A percentile compares a stretch with the other conserved stretches of the same genome.
These are phyloP conservation scores for Hortaea sp. DNA, from an alignment of 2,329 filamentous ascomycete species.

Conservation along the genomic window DNA sequence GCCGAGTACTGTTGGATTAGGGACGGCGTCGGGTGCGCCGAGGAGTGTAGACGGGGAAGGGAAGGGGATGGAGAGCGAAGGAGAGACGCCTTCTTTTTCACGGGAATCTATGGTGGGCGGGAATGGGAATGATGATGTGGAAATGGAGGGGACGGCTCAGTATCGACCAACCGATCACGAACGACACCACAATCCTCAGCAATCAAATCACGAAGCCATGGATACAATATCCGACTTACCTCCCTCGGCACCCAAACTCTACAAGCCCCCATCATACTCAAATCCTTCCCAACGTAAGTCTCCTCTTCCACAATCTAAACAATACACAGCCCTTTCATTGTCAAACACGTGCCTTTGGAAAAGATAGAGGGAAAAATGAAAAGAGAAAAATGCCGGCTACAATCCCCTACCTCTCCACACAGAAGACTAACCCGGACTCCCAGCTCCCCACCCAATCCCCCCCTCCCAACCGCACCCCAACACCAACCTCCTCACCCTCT, in stretches of 20 bases:
- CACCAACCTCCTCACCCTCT: constrained; percentile 50
- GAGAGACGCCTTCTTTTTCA: constrained; percentile 17
- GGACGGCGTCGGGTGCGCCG: constrained; percentile 10
- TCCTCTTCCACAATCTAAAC: too few species aligned
- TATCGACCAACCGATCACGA: constrained; percentile 38
- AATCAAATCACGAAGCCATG: too few species aligned
- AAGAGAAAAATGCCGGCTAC: not conserved
- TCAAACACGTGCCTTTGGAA: too few species aligned
- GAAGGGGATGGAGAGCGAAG: constrained; percentile 13
- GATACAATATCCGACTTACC: too few species aligned
- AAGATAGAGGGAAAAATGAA: too few species aligned
- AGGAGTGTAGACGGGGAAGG: constrained; percentile 7
- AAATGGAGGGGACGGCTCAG: constrained; percentile 18
- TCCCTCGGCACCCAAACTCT: too few species aligned
- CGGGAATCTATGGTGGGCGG: constrained; percentile 23
- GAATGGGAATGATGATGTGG: constrained; percentile 18
- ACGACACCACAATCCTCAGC: not conserved
- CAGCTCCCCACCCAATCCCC: constrained; percentile 22
- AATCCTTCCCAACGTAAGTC: too few species aligned
- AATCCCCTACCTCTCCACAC: not conserved
- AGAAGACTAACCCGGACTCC: not conserved
- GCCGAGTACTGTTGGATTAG: constrained; percentile 27
- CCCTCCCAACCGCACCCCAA: constrained; percentile 46
- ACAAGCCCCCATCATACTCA: too few species aligned
- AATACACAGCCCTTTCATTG: too few species aligned